Base-by-base conservation (phyloP, 73 alveolate species). In the Uronychia setigera region DNA sequence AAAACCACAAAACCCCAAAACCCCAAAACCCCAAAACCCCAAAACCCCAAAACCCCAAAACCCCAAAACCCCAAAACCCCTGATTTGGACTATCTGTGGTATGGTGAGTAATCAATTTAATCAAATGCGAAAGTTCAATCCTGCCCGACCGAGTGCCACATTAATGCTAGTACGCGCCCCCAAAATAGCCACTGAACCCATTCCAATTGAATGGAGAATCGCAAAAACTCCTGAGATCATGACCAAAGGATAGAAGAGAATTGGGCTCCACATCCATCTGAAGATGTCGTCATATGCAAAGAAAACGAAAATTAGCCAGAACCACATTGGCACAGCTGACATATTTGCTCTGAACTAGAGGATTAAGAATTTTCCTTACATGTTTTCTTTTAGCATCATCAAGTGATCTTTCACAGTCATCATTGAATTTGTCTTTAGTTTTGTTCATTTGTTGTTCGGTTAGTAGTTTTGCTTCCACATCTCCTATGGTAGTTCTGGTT, bases 301-400 rank as follows among this genome's bases (percentile, higher is more conserved):
- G 93, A 87, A 94, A 29, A 91, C 91, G 1, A 94, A 77, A 35
- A 94, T 32, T 58, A 89, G 79, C 93, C 96, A 94, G 85, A 95
- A 93, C 94, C 93, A 89, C 31, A 88, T 31, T 1, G 98, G 98
- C 30, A 94, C 86, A 57, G 79, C 80, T 9, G 94, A 86, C 14
- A 87, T 87, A 25, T 32, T 35, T 1, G 86, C 81, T 80, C 87
- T 92, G 34, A 87, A 92, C 67, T 46, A 46, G 5, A n/a, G n/a
- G n/a, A 19, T 46, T 46, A 19, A 46, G 67, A 19, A 46, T 11
- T 11, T 11, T 5, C 67, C 67, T 46, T 46, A 46, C 67, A 79
- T 92, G 95, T 85, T 91, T 92, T 86, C 96, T 79, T 33, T 84
- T 90, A 31, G 98, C 98, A 58, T 94, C 98, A 32, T 94, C 96